phyloP scores from a whole-genome alignment of 768 basidiomycete species.

The Lentinula raphanica region DNA sequence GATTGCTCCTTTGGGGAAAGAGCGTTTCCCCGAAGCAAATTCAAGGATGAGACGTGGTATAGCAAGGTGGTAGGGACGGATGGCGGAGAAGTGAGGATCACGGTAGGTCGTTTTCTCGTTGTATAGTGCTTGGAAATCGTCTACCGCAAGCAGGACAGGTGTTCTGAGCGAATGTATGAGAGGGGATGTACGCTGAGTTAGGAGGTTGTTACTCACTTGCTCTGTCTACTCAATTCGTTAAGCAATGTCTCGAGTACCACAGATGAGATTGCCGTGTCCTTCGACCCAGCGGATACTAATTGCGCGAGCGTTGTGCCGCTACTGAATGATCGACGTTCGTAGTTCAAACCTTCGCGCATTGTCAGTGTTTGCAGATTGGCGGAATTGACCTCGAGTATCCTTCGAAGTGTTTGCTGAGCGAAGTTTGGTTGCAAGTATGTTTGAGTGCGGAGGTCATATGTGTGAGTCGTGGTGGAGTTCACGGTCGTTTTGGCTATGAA shows the following conservation, averaged over 20 bases:
- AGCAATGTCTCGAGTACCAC: constrained; percentile 54
- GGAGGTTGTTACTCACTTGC: constrained; percentile 38
- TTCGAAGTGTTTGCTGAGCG: constrained; percentile 58
- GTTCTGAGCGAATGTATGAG: constrained; percentile 33
- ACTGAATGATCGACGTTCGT: constrained; percentile 42
- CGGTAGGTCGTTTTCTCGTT: constrained; percentile 58
- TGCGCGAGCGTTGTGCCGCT: constrained; percentile 46
- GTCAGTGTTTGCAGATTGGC: constrained; percentile 35
- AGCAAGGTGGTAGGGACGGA: constrained; percentile 75
- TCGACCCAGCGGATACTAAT: constrained; percentile 54
- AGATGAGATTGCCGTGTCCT: constrained; percentile 48
- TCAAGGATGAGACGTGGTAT: constrained; percentile 75
- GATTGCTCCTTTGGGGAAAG: constrained; percentile 71
- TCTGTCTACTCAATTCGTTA: constrained; percentile 58
- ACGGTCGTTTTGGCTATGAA: constrained; percentile 45
- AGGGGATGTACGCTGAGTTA: neutral
- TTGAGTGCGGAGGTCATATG: constrained; percentile 70
- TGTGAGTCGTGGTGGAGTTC: constrained; percentile 67
- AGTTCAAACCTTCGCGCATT: constrained; percentile 34
- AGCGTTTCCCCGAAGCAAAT: constrained; percentile 63
- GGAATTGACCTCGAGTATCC: constrained; percentile 57
- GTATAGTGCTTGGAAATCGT: constrained; percentile 84
- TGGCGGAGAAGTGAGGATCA: constrained; percentile 61
- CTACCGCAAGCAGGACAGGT: constrained; percentile 80
- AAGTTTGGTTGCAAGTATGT: constrained; percentile 72